Percentiles rank a stretch among this genome's conserved stretches.
Evolutionary conservation across 2,329 filamentous ascomycete species (phyloP).

Genomic region (Sclerotinia trifoliorum): DNA sequence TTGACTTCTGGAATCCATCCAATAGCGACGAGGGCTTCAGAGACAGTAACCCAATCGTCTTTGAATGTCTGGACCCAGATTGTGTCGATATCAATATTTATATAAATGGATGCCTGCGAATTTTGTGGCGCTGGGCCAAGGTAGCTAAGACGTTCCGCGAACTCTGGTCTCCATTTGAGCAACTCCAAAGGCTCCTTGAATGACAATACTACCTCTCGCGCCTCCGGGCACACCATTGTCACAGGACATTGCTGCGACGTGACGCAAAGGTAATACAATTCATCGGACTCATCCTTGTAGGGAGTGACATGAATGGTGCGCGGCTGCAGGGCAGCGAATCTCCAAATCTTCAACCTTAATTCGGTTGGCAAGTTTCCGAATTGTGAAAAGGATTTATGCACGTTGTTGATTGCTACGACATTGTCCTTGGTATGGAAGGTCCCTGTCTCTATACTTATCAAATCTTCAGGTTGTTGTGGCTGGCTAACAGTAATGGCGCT

Average conservation of each 20-base stretch:
- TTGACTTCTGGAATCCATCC: neutral
- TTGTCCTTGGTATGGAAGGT: neutral
- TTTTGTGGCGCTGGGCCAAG: neutral
- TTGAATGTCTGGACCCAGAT: neutral
- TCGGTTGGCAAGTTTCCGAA: neutral
- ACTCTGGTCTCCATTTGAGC: neutral
- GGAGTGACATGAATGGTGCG: neutral
- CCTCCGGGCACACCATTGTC: neutral
- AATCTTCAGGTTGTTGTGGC: neutral
- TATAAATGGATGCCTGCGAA: neutral
- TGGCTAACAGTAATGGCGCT: neutral
- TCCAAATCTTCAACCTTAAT: constrained; percentile 6
- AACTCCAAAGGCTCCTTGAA: neutral
- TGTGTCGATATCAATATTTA: neutral
- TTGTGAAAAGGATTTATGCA: neutral
- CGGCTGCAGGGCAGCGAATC: neutral
- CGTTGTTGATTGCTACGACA: neutral
- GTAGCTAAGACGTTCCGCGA: too few species aligned
- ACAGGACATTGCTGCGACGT: neutral
- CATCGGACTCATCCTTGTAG: neutral
- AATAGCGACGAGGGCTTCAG: neutral
- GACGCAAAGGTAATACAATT: neutral
- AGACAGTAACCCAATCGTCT: neutral
- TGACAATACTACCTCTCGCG: neutral
- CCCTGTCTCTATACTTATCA: too few species aligned